Percentiles rank a stretch among this genome's conserved stretches.
Evolutionary conservation across 352 stramenopile genomes (phyloP).

Genomic region (Lagenidium giganteum): DNA sequence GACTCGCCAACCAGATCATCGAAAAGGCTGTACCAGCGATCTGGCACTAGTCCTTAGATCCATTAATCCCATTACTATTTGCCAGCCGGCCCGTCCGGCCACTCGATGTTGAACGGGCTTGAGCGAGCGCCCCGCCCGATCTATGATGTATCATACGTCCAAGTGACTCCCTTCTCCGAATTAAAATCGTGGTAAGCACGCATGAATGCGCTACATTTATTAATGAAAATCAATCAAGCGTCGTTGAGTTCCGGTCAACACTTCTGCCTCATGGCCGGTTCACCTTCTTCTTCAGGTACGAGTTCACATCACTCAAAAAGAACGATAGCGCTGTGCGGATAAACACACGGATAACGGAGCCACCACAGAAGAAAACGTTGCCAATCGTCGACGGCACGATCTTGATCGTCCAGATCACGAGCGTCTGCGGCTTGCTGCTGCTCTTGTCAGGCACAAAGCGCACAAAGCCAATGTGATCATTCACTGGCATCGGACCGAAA

Average conservation of each 20-base stretch:
- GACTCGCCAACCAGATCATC: slow-evolving; percentile 67
- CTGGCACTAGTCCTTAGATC: slow-evolving; percentile 43
- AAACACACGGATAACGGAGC: slow-evolving; percentile 32
- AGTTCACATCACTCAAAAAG: slow-evolving; percentile 17
- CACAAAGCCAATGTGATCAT: slow-evolving; percentile 46
- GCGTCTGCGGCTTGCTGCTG: slow-evolving; percentile 18
- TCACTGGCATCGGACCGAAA: slow-evolving; percentile 31
- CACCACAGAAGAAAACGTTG: slow-evolving; percentile 50
- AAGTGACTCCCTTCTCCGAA: no score
- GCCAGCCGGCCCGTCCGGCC: not conserved
- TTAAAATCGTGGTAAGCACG: no score
- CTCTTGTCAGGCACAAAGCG: slow-evolving; percentile 50
- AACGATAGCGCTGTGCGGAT: slow-evolving; percentile 23
- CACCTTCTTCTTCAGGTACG: slow-evolving; percentile 11
- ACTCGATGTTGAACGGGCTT: no score
- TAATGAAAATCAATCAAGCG: no score
- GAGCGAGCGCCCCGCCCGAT: no score
- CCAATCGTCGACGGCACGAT: slow-evolving; percentile 37
- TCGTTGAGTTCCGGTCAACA: not conserved
- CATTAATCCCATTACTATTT: not conserved
- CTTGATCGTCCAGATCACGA: slow-evolving; percentile 60
- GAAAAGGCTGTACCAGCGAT: slow-evolving; percentile 79
- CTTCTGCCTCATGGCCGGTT: not conserved
- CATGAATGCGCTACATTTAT: no score
- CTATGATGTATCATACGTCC: no score